Conservation (phyloP, 495 filamentous ascomycete genomes). For the Penicillium daleae region DNA sequence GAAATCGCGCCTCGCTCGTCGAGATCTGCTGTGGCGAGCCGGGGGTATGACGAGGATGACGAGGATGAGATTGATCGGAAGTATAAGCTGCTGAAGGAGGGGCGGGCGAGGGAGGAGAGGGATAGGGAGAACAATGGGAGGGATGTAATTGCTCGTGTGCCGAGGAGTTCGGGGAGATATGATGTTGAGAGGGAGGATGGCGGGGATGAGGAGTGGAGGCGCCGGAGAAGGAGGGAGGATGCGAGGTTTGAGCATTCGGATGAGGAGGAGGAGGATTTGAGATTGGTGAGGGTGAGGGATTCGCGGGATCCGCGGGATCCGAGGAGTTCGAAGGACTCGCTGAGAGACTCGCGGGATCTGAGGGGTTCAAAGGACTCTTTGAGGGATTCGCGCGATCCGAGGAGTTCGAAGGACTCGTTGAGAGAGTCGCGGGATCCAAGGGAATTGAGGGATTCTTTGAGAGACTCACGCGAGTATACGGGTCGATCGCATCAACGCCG, state of each 20-base stretch:
- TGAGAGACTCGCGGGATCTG: background rate
- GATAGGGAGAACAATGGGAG: slow-evolving; percentile 2
- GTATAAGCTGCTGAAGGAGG: slow-evolving; percentile 30
- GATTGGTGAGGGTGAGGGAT: slow-evolving; percentile 8
- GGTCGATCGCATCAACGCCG: slow-evolving; percentile 28
- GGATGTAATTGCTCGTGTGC: slow-evolving; percentile 28
- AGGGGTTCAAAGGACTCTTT: background rate
- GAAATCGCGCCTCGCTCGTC: slow-evolving; percentile 26
- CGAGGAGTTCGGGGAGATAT: slow-evolving; percentile 47
- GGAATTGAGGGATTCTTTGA: background rate
- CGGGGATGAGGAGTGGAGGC: slow-evolving; percentile 44
- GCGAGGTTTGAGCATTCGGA: slow-evolving; percentile 47
- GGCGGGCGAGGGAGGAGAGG: slow-evolving; percentile 16
- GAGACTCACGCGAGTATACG: slow-evolving; percentile 19
- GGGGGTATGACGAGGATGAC: slow-evolving; percentile 31
- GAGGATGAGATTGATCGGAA: slow-evolving; percentile 36
- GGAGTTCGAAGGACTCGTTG: background rate
- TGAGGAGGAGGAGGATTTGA: slow-evolving; percentile 32
- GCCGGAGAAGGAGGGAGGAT: slow-evolving; percentile 35
- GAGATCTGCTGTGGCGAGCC: slow-evolving; percentile 22
- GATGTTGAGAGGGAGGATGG: slow-evolving; percentile 51
- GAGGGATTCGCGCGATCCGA: slow-evolving; percentile 1
- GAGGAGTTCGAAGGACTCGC: background rate
- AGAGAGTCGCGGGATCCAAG: background rate
- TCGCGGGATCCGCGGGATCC: background rate